Base-by-base conservation (phyloP, 352 stramenopile species). In the Pythium phragmiticola region DNA sequence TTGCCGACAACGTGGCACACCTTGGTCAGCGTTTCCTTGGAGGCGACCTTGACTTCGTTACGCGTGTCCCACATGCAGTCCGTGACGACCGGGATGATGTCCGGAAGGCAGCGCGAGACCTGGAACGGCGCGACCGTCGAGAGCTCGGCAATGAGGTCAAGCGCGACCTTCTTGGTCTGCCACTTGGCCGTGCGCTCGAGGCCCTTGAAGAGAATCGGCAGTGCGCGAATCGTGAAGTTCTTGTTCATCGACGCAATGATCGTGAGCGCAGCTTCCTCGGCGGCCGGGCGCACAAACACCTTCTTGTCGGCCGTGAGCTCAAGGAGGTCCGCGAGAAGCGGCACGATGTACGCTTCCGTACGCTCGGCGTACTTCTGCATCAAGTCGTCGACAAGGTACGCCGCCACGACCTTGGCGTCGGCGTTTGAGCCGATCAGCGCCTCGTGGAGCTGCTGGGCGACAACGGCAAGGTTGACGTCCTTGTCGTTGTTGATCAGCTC, bases 41-140 rank as follows among this genome's bases (percentile, higher is more conserved):
- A 90, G 37, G 96, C 95, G 14, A 88, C 71, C 87, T 98, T 98
- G 37, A 99, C 96, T 70, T 99, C 94, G 77, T 98, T 98, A 78
- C 98, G 98, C 12, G 97, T 99, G 78, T 99, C 97, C 91, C 96
- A 98, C 91, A 99, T 99, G 76, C 92, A 98, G 49, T 98, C 95
- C 17, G 97, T 99, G 53, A 99, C 87, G 64, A 97, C 87, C 16
- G 97, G 97, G 60, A 99, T 98, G 61, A 99, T 92, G 67, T 98
- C 92, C 17, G 97, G 96, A 64, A 99, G 84, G 69, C 85, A 94
- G 72, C 96, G 92, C 51, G 90, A 92, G 7, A 99, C 80, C 76
- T 99, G 94, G 71, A 97, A 97, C 42, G 97, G 93, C 23, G 94
- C 94, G n/a, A 90, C 77, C 55, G 82, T 90, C 39, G 84, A 91